These are phyloP conservation scores for Eimeria nieschulzi DNA, from an alignment of 169 alveolate species.

Conservation along the genomic window DNA sequence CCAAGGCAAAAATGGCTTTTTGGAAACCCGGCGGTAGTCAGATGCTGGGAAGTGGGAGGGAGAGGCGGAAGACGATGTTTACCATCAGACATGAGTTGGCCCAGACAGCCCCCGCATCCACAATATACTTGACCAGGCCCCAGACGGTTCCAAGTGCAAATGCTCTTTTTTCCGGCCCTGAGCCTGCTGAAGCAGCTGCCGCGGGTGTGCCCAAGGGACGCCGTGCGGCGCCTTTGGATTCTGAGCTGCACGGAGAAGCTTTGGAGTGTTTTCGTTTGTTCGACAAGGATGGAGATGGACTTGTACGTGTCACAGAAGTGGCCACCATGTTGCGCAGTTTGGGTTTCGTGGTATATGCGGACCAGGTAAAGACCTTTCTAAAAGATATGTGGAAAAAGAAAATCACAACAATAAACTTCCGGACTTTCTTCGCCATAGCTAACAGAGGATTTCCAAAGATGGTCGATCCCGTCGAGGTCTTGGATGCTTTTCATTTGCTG, in stretches of 20 bases:
- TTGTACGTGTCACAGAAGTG: slow-evolving; percentile 27
- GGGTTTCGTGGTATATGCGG: slow-evolving; percentile 48
- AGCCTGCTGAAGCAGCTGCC: not conserved
- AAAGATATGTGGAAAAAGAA: slow-evolving; percentile 26
- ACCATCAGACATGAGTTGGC: slow-evolving; percentile 15
- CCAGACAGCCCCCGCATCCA: slow-evolving; percentile 38
- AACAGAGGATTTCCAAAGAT: slow-evolving; percentile 18
- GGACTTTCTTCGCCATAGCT: slow-evolving; percentile 9
- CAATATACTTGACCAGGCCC: slow-evolving; percentile 40
- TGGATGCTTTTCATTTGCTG: slow-evolving; percentile 32
- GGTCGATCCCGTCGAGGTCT: slow-evolving; percentile 51
- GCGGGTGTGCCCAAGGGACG: not conserved
- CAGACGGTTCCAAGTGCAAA: not conserved
- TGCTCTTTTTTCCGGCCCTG: not conserved
- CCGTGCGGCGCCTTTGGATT: not conserved
- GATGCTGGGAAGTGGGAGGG: not conserved
- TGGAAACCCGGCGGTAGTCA: too few species aligned
- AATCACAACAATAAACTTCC: not conserved
- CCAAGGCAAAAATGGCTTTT: too few species aligned
- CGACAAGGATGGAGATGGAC: slow-evolving; percentile 60
- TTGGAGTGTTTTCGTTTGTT: slow-evolving; percentile 52
- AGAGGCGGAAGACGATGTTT: not conserved
- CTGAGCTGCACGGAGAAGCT: slow-evolving; percentile 24
- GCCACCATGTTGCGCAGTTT: slow-evolving; percentile 58
- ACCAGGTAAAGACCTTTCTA: slow-evolving; percentile 28